Conservation (phyloP, 257 asterid genomes). For the Thymus quinquecostatus region DNA sequence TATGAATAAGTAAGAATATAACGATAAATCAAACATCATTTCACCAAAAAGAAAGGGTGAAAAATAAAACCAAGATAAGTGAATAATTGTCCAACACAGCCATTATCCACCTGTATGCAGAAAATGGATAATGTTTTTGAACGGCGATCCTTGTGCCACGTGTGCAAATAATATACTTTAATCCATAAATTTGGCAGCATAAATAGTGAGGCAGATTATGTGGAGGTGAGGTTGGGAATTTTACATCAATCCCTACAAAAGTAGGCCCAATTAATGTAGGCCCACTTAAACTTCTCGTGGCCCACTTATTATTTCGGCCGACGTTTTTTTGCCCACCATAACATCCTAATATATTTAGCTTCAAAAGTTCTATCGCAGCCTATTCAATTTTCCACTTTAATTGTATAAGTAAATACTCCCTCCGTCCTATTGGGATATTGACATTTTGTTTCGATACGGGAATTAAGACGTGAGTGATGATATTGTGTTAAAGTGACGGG, state of each 20-base stretch:
- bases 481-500: too few relatives aligned
- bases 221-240: not conserved
- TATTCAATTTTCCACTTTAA: too few relatives aligned
- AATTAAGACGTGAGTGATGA: too few relatives aligned
- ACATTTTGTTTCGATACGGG: too few relatives aligned
- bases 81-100: not conserved
- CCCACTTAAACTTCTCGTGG: constrained; percentile 21
- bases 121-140: not conserved
- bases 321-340: not conserved
- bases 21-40: not conserved
- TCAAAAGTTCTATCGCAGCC: too few relatives aligned
- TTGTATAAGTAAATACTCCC: too few relatives aligned
- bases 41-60: not conserved
- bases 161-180: not conserved
- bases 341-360: too few relatives aligned
- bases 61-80: not conserved
- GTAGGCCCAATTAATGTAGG: not conserved
- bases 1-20: too few relatives aligned
- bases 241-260: not conserved
- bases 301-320: not conserved
- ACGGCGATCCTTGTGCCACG: constrained; percentile 30
- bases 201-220: not conserved
- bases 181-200: not conserved
- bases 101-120: constrained; percentile 15
- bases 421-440: too few relatives aligned